A percentile compares a stretch with the other conserved stretches of the same genome.
phyloP scores from a whole-genome alignment of 495 filamentous ascomycete species.

The Chaetomium cochliodes region DNA sequence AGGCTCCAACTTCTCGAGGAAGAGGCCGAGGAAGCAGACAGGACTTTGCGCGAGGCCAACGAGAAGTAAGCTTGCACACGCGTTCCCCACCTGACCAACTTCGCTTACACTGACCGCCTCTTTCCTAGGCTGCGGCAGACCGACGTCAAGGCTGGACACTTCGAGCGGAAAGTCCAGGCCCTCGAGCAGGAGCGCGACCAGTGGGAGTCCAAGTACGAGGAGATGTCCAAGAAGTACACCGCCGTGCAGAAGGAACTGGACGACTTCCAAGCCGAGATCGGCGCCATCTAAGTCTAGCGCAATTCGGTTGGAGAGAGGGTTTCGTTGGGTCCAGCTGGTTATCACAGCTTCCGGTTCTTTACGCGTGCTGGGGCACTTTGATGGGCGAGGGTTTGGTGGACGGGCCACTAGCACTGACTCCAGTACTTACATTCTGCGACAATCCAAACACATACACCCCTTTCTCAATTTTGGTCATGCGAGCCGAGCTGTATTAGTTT shows the following conservation, averaged over 20 bases:
- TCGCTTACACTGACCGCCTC: constrained; percentile 8
- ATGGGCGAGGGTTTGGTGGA: constrained; percentile 14
- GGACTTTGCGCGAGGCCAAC: constrained; percentile 91
- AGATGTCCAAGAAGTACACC: constrained; percentile 84
- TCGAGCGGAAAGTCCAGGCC: constrained; percentile 98
- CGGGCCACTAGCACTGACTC: constrained; percentile 13
- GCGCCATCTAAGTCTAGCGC: constrained; percentile 68
- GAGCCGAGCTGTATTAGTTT: not conserved
- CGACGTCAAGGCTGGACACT: constrained; percentile 98
- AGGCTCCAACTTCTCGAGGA: constrained; percentile 94
- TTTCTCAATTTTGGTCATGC: not conserved
- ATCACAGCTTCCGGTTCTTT: constrained; percentile 10
- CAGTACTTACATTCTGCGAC: constrained; percentile 14
- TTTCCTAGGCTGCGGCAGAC: constrained; percentile 83
- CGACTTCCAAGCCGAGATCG: constrained; percentile 82
- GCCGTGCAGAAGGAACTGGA: constrained; percentile 87
- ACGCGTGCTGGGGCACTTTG: constrained; percentile 9
- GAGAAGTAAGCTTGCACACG: constrained; percentile 77
- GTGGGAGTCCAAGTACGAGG: constrained; percentile 97
- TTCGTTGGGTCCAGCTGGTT: constrained; percentile 18
- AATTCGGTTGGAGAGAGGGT: constrained; percentile 1
- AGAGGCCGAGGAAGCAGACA: constrained; percentile 93
- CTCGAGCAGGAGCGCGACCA: constrained; percentile 83
- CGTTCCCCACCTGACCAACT: not conserved
- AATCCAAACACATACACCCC: constrained; percentile 18